Percentiles rank a stretch among this genome's conserved stretches.
Evolutionary conservation across 192 early-diverging fungal species (phyloP).

Genomic region (Geranomyces michiganensis): DNA sequence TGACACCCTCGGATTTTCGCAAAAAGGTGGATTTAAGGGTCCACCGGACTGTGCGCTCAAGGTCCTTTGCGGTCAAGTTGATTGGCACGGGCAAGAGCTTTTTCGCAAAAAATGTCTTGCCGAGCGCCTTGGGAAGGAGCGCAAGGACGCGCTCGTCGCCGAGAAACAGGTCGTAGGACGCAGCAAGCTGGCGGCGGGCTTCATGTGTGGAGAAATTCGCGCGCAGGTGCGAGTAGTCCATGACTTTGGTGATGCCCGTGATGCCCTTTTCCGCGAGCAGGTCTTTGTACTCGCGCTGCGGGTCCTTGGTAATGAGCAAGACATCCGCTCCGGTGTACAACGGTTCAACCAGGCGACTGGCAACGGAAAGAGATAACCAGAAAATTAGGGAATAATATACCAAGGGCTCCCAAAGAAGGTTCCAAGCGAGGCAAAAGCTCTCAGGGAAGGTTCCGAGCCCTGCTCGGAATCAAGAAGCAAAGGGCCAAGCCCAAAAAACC

Average conservation of each 20-base stretch:
- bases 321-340: constrained; percentile 69
- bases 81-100: constrained; percentile 85
- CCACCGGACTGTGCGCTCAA: constrained; percentile 64
- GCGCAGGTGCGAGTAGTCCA: constrained; percentile 73
- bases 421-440: too few relatives aligned
- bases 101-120: constrained; percentile 79
- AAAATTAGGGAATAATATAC: neutral
- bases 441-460: too few relatives aligned
- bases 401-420: neutral
- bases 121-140: constrained; percentile 75
- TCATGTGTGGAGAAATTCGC: constrained; percentile 81
- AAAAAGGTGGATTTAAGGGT: constrained; percentile 69
- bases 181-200: constrained; percentile 73
- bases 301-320: constrained; percentile 89
- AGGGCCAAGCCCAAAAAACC: neutral
- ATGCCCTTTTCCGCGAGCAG: constrained; percentile 66
- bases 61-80: constrained; percentile 60
- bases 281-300: constrained; percentile 77
- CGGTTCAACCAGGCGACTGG: constrained; percentile 70
- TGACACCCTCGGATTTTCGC: constrained; percentile 59
- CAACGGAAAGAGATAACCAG: neutral
- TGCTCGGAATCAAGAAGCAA: neutral
- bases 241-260: constrained; percentile 65
- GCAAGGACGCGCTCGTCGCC: constrained; percentile 81
- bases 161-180: constrained; percentile 83